These are phyloP conservation scores for Myriosclerotinia duriaeana DNA, from an alignment of 2,329 filamentous ascomycete genomes.

Conservation along the genomic window DNA sequence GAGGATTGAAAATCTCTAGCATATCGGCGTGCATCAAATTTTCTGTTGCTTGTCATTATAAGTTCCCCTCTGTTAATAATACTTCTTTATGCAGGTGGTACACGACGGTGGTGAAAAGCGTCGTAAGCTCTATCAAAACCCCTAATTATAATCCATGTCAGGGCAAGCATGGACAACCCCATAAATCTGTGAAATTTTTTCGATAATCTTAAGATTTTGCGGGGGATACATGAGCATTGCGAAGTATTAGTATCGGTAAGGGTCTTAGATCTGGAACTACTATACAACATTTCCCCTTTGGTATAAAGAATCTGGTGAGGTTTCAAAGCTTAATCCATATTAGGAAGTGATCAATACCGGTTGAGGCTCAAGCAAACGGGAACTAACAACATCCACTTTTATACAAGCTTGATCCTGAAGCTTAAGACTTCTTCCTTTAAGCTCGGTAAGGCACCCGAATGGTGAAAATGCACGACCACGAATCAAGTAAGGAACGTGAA, in stretches of 20 bases:
- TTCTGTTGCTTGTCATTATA: background rate
- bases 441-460: background rate
- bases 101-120: background rate
- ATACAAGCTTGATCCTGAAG: slow-evolving; percentile 1
- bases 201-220: background rate
- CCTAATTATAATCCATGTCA: background rate
- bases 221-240: background rate
- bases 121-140: slow-evolving; percentile 10
- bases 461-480: background rate
- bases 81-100: background rate
- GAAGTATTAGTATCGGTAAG: no score
- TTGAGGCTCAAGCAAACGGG: background rate
- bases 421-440: background rate
- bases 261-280: no score
- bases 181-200: background rate
- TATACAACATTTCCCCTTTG: background rate
- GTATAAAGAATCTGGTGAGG: background rate
- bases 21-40: background rate
- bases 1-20: background rate
- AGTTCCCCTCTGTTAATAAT: background rate
- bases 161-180: background rate
- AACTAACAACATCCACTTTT: background rate
- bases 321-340: background rate
- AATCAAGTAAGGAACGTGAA: no score
- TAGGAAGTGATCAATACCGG: background rate